Evolutionary conservation across 1,139 yeast species (phyloP).

Genomic region (Suhomyces chickasaworum): DNA sequence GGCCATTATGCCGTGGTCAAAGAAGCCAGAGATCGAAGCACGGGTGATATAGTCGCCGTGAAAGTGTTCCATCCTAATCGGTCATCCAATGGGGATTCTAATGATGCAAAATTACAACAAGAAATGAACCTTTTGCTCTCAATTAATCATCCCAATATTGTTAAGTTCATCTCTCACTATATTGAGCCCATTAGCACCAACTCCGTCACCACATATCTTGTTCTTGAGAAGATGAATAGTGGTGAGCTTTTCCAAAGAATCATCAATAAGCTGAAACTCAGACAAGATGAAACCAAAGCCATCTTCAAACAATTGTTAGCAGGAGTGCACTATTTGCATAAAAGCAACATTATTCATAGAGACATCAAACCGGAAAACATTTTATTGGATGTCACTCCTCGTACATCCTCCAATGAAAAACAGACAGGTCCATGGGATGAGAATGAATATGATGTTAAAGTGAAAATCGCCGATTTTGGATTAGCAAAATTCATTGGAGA

Average conservation of each 20-base stretch:
- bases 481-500: conserved; percentile 34
- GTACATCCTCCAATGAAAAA: conserved; percentile 44
- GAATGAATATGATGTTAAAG: conserved; percentile 60
- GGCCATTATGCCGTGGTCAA: conserved; percentile 82
- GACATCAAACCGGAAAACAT: conserved; percentile 90
- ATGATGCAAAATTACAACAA: conserved; percentile 59
- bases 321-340: conserved; percentile 67
- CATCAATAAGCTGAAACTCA: conserved; percentile 58
- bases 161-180: conserved; percentile 63
- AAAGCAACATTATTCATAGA: conserved; percentile 77
- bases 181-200: conserved; percentile 64
- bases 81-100: conserved; percentile 21
- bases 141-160: conserved; percentile 72
- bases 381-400: conserved; percentile 65
- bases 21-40: conserved; percentile 59
- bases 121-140: conserved; percentile 67
- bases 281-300: conserved; percentile 63
- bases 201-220: conserved; percentile 62
- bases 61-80: conserved; percentile 75
- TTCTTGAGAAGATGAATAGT: conserved; percentile 70
- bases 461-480: conserved; percentile 73
- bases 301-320: conserved; percentile 61
- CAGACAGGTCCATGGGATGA: conserved; percentile 75
- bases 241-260: conserved; percentile 77
- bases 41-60: conserved; percentile 68